These are phyloP conservation scores for Leishmania guyanensis DNA, from an alignment of 208 protist genomes.

Conservation along the genomic window DNA sequence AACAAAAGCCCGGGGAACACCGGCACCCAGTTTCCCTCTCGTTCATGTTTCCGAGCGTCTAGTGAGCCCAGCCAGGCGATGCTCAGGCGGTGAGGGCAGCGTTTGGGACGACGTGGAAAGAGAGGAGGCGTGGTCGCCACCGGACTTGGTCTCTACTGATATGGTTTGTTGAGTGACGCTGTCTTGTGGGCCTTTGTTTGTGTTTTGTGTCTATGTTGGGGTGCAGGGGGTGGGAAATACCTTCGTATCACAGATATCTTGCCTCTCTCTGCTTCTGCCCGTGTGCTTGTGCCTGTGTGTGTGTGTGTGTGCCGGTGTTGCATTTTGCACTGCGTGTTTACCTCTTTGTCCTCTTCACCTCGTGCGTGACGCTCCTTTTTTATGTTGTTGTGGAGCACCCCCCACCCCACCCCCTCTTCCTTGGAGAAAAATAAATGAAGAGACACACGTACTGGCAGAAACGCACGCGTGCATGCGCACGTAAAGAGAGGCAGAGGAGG, in stretches of 20 bases:
- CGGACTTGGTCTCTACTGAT: not conserved
- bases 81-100: not conserved
- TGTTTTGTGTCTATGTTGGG: constrained; percentile 16
- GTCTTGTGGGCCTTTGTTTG: not conserved
- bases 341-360: not conserved
- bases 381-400: not conserved
- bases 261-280: not conserved
- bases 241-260: not conserved
- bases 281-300: not conserved
- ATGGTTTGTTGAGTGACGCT: no score
- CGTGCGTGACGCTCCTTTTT: constrained; percentile 9
- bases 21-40: constrained; percentile 30
- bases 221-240: not conserved
- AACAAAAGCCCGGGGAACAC: constrained; percentile 26
- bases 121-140: not conserved
- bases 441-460: not conserved
- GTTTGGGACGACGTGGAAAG: not conserved
- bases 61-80: not conserved
- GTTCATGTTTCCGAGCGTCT: constrained; percentile 43
- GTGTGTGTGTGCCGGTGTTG: not conserved
- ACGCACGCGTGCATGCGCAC: not conserved
- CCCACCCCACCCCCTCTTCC: no score
- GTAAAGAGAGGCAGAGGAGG: not conserved
- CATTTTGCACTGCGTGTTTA: not conserved
- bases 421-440: not conserved